These are phyloP conservation scores for Hevea brasiliensis DNA, from an alignment of 345 rosid species.

Conservation along the genomic window DNA sequence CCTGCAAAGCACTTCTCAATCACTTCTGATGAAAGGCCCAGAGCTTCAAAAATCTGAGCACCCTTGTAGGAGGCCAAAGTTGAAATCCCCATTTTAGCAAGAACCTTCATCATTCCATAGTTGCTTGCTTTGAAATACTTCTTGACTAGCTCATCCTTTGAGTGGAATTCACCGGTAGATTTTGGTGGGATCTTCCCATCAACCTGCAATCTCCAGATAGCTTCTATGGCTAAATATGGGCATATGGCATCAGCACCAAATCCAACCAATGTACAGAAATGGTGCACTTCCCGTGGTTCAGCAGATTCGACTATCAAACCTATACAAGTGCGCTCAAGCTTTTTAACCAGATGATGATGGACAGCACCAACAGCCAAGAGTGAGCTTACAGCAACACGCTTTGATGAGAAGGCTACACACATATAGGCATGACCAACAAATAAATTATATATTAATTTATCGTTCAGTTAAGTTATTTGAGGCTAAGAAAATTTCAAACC, in stretches of 20 bases:
- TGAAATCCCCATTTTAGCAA: slow-evolving; percentile 99
- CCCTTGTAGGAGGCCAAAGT: slow-evolving; percentile 99
- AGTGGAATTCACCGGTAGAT: slow-evolving; percentile 70
- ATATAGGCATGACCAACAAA: background rate
- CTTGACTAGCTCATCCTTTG: slow-evolving; percentile 83
- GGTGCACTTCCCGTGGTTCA: slow-evolving; percentile 99
- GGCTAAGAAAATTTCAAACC: background rate
- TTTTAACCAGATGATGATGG: slow-evolving; percentile 89
- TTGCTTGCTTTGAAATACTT: slow-evolving; percentile 96
- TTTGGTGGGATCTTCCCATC: slow-evolving; percentile 96
- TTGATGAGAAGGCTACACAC: slow-evolving; percentile 71
- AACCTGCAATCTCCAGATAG: slow-evolving; percentile 86
- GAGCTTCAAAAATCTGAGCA: slow-evolving; percentile 98
- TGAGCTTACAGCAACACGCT: slow-evolving; percentile 89
- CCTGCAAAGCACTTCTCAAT: slow-evolving; percentile 96
- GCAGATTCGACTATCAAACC: slow-evolving; percentile 96
- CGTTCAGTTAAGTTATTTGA: background rate
- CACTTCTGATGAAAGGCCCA: slow-evolving; percentile 96
- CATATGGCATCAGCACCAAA: slow-evolving; percentile 98
- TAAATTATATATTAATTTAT: slow-evolving; percentile 3
- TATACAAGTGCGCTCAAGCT: slow-evolving; percentile 84
- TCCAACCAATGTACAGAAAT: slow-evolving; percentile 95
- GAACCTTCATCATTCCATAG: slow-evolving; percentile 99
- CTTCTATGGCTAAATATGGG: slow-evolving; percentile 87
- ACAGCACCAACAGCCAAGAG: slow-evolving; percentile 99